Percentiles rank a stretch among this genome's conserved stretches.
Conservation (phyloP, 306 rosid genomes). For the Quercus aquifolioides region DNA sequence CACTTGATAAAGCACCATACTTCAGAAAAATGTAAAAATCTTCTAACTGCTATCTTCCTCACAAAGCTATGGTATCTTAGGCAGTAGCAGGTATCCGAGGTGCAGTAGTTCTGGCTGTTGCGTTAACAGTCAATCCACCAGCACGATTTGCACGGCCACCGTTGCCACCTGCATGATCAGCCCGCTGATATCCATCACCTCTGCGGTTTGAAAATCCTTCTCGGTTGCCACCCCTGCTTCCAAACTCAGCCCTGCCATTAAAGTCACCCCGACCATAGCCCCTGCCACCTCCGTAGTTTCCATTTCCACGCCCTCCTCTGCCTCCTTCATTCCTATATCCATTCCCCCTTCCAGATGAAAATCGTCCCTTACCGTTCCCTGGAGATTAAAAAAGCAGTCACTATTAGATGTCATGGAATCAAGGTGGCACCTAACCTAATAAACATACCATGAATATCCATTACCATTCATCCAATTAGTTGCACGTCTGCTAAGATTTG, state of each 20-base stretch:
- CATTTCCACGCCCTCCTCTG: constrained; percentile 84
- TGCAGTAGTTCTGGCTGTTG: constrained; percentile 35
- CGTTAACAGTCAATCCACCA: constrained; percentile 41
- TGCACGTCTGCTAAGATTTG: neutral
- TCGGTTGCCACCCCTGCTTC: constrained; percentile 50
- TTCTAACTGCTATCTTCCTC: constrained; percentile 4
- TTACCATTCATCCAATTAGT: neutral
- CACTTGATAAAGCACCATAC: constrained; percentile 22
- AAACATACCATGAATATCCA: neutral
- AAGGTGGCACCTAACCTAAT: neutral
- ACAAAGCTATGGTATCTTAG: constrained; percentile 25
- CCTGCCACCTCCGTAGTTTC: constrained; percentile 62
- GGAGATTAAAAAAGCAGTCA: constrained; percentile 14
- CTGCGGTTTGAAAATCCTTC: constrained; percentile 57
- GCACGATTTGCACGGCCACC: constrained; percentile 54
- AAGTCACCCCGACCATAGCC: constrained; percentile 63
- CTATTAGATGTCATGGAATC: neutral
- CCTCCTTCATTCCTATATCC: constrained; percentile 65
- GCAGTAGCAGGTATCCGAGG: constrained; percentile 64
- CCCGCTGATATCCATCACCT: constrained; percentile 61
- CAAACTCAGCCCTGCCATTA: constrained; percentile 48
- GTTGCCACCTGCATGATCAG: constrained; percentile 37
- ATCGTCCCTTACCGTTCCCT: constrained; percentile 65
- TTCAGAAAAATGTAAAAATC: constrained; percentile 21
- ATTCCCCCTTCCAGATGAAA: constrained; percentile 49